Conservation (phyloP, 768 basidiomycete genomes). For the Suillus decipiens region DNA sequence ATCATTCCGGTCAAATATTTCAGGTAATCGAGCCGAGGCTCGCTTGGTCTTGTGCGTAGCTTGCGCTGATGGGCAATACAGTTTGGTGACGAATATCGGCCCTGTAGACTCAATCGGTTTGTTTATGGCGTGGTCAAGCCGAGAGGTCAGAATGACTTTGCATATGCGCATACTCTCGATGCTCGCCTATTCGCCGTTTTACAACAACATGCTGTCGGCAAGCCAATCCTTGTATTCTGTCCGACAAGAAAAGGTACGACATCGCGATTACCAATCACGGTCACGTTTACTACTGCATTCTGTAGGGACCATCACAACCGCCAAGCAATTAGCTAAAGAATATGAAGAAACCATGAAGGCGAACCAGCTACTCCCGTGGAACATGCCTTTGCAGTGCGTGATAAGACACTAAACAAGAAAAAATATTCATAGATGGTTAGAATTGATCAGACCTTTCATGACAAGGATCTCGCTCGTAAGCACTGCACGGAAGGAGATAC, state of each 20-base stretch:
- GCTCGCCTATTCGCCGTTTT: conserved; percentile 72
- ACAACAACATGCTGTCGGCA: conserved; percentile 69
- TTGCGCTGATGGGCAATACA: conserved; percentile 31
- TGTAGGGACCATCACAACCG: conserved; percentile 63
- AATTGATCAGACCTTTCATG: conserved; percentile 56
- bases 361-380: conserved; percentile 67
- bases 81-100: conserved; percentile 94
- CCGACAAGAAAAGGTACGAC: conserved; percentile 79
- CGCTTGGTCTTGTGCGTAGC: not conserved
- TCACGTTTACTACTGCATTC: conserved; percentile 3
- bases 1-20: conserved; percentile 60
- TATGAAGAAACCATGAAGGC: conserved; percentile 58
- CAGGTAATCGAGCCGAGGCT: conserved; percentile 48
- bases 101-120: conserved; percentile 73
- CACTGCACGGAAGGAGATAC: conserved; percentile 19
- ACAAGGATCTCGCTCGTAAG: conserved; percentile 65
- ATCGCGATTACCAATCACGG: not conserved
- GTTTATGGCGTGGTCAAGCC: conserved; percentile 71
- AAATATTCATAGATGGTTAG: conserved; percentile 37
- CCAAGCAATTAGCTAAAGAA: conserved; percentile 74
- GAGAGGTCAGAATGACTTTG: conserved; percentile 75
- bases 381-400: conserved; percentile 47
- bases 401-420: not conserved
- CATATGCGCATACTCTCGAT: conserved; percentile 71
- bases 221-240: conserved; percentile 88